These are phyloP conservation scores for Solanum pimpinellifolium DNA, from an alignment of 257 asterid genomes.

Conservation along the genomic window DNA sequence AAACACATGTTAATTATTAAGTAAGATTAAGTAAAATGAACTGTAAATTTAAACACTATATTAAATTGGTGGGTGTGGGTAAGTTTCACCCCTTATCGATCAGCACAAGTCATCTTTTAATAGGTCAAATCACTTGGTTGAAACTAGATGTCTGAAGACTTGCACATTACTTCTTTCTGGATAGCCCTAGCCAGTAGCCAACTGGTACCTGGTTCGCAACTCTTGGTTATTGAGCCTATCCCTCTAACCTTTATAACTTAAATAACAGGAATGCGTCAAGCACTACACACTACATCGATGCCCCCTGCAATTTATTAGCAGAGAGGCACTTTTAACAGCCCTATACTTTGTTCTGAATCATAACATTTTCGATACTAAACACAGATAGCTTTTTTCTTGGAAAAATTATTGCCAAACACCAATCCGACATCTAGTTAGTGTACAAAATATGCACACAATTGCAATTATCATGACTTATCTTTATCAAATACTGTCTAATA, in stretches of 20 bases:
- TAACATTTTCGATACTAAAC: not conserved
- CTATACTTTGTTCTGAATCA: not conserved
- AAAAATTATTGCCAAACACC: not conserved
- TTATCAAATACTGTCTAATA: not conserved
- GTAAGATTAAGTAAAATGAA: too few relatives aligned
- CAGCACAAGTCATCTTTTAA: not conserved
- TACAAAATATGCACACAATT: not conserved
- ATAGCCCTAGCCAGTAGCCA: not conserved
- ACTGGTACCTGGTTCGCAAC: not conserved
- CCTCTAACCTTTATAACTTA: not conserved
- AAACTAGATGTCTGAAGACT: not conserved
- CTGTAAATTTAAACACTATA: too few relatives aligned
- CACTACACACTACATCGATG: not conserved
- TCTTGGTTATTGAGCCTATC: not conserved
- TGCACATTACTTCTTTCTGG: not conserved
- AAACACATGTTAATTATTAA: too few relatives aligned
- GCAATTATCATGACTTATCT: not conserved
- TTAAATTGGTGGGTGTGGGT: too few relatives aligned
- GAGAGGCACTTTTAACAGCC: not conserved
- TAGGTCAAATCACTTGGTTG: not conserved
- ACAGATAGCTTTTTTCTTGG: not conserved
- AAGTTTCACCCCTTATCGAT: not conserved
- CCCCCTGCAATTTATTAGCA: not conserved
- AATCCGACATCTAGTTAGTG: not conserved
- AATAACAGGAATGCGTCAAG: not conserved